Percentiles rank a stretch among this genome's conserved stretches.
These are phyloP conservation scores for Skeletonema menzelii DNA, from an alignment of 108 stramenopile species.

Conservation along the genomic window DNA sequence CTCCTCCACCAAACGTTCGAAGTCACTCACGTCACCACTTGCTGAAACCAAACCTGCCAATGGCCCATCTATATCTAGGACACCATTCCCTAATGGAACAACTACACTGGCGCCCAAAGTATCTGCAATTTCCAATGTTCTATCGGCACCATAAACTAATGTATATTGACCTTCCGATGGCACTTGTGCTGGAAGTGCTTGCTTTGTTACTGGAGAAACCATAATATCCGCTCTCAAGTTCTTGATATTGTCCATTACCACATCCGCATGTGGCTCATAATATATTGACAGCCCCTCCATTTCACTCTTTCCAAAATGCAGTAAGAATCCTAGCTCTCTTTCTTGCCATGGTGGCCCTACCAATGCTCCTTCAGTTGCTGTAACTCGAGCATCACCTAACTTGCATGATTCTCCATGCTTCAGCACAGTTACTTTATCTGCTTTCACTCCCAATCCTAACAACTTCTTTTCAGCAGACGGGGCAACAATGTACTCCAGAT, in stretches of 20 bases:
- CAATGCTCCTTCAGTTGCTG: slow-evolving; percentile 49
- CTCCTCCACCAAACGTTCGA: slow-evolving; percentile 28
- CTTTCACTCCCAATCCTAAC: slow-evolving; percentile 6
- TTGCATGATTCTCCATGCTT: slow-evolving; percentile 20
- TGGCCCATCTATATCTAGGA: slow-evolving; percentile 38
- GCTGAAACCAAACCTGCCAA: slow-evolving; percentile 32
- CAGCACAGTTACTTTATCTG: slow-evolving; percentile 24
- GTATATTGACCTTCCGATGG: slow-evolving; percentile 26
- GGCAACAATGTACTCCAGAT: slow-evolving; percentile 27
- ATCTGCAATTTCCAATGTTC: slow-evolving; percentile 41
- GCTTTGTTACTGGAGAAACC: slow-evolving; percentile 45
- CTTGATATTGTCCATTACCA: slow-evolving; percentile 13
- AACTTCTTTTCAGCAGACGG: slow-evolving; percentile 34
- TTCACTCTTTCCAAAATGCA: slow-evolving; percentile 16
- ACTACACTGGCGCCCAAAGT: slow-evolving; percentile 18
- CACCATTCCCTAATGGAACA: slow-evolving; percentile 48
- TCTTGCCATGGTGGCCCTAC: slow-evolving; percentile 66
- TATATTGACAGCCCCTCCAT: slow-evolving; percentile 32
- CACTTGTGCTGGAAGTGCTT: slow-evolving; percentile 38
- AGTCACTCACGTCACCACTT: slow-evolving; percentile 29
- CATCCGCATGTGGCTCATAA: slow-evolving; percentile 58
- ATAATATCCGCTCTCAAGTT: slow-evolving; percentile 32
- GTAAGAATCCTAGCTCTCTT: slow-evolving; percentile 51
- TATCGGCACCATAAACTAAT: slow-evolving; percentile 45
- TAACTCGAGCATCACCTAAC: slow-evolving; percentile 19